Base-by-base conservation (phyloP, 2,329 filamentous ascomycete genomes). In the Phyllosticta paracitricarpa region DNA sequence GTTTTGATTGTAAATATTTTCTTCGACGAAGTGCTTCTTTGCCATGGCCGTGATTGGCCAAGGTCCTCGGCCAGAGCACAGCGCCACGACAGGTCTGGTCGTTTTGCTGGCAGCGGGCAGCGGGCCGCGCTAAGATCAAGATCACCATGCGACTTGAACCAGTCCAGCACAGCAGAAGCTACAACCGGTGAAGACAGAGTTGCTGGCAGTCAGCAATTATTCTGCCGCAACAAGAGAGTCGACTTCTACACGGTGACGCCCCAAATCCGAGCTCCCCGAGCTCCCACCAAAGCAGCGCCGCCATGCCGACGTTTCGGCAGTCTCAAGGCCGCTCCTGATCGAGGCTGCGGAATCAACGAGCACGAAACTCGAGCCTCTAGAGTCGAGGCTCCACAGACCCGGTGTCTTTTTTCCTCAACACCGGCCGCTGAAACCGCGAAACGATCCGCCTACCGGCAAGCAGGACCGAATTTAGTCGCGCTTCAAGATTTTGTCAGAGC, bases 221-320 rank as follows among this genome's bases (percentile, higher is more conserved):
- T 8, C 14, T 40, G 14, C 40, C 12, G n/a, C 6, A 6, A 48
- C 40, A 4, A n/a, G 40, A n/a, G n/a, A 48, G 28, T 30, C 40
- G n/a, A 22, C 40, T 4, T 48, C 40, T n/a, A 2, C 40, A n/a
- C n/a, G 17, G 28, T 30, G 28, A 7, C 28, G 28, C 28, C 40
- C 19, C 40, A 19, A 48, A 48, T 56, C 58, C 58, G 58, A 61
- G 40, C 28, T 8, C 17, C 2, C 58, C 58, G 58, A 61, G 54
- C 55, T 61, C 54, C 54, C 53, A 22, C 58, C 58, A 60, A 24
- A 35, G n/a, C 54, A 48, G 33, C 28, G 19, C 58, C 58, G 53
- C 40, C 58, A 35, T 56, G 51, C 57, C 57, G 57, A 40, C 35
- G 22, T 40, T 48, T 54, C 57, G 57, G 57, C 57, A 59, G 57